Evolutionary conservation across 2,329 filamentous ascomycete genomes (phyloP).

Genomic region (Fusarium kyushuense): DNA sequence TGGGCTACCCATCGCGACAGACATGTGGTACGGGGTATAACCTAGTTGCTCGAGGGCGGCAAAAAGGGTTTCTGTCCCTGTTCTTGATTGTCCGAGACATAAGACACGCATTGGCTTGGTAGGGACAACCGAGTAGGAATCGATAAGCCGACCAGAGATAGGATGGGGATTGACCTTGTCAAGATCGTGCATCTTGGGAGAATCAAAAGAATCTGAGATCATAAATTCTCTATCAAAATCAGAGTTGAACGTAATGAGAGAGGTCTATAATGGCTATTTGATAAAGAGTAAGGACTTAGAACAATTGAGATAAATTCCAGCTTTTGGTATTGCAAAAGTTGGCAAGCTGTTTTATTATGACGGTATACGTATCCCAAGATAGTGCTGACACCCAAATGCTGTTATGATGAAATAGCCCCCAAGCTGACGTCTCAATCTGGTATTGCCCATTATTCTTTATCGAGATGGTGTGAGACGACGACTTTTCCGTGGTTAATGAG

Average conservation of each 20-base stretch:
- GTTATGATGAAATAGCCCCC: conserved; percentile 3
- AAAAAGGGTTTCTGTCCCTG: conserved; percentile 16
- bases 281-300: fast-evolving
- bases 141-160: conserved; percentile 30
- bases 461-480: conserved; percentile 16
- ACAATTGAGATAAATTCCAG: no score
- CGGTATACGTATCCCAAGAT: not conserved
- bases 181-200: conserved; percentile 7
- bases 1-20: conserved; percentile 10
- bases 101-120: conserved; percentile 35
- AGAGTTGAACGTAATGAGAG: not conserved
- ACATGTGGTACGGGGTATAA: conserved; percentile 35
- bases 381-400: conserved; percentile 13
- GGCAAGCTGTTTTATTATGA: not conserved
- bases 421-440: not conserved
- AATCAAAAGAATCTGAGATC: conserved; percentile 1
- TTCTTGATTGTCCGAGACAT: conserved; percentile 35
- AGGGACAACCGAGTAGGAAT: conserved; percentile 24
- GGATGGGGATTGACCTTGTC: conserved; percentile 34
- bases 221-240: not conserved
- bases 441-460: not conserved
- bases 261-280: not conserved
- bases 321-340: not conserved
- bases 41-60: conserved; percentile 24
- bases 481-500: conserved; percentile 7